Conservation (phyloP, 129 eudicot species). For the carrot (Daucus carota) region DH1_v3.0 NC_030381.2:54432001-54432500, state of each 20-base stretch:
- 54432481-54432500: conserved; percentile 89
- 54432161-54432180: conserved; percentile 77
- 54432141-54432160: conserved; percentile 94
- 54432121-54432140: conserved; percentile 95
- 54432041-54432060: conserved; percentile 93
- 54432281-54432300: conserved; percentile 88
- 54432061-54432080: conserved; percentile 99
- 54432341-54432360: conserved; percentile 29
- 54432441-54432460: conserved; percentile 68
- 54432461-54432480: conserved; percentile 89
- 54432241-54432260: conserved; percentile 54
- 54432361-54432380: conserved; percentile 10
- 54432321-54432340: neutral
- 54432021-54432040: conserved; percentile 69
- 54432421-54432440: conserved; percentile 40
- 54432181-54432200: conserved; percentile 87
- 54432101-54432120: conserved; percentile 87
- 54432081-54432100: conserved; percentile 84
- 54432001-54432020: conserved; percentile 66
- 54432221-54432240: conserved; percentile 66
- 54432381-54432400: conserved; percentile 1
- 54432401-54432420: neutral
- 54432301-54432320: conserved; percentile 24
- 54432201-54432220: conserved; percentile 97
- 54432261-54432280: conserved; percentile 70